Evolutionary conservation across 805 yeast species (phyloP), one percentile per base, ranked within the genome.

Genomic region (Starmerella lactis-condensi): DNA sequence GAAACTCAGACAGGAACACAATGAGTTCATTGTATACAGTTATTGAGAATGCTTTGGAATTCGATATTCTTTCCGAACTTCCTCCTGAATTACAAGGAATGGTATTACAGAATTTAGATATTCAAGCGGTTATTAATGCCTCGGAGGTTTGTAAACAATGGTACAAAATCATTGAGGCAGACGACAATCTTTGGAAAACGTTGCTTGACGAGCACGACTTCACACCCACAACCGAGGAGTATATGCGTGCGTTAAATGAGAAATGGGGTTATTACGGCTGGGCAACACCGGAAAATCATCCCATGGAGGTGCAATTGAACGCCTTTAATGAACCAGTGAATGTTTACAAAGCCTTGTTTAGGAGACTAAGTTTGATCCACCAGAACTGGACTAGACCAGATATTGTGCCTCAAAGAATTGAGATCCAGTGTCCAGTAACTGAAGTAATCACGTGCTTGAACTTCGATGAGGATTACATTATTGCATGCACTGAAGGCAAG

Each of bases 391-490:
- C 70, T 66, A 64, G 73, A 43, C 75, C 83, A 1, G 54, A 53
- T 14, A 75, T 66, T 47, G 60, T 56, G 30, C 95, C 96, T 1
- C 79, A 78, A 5, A 81, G 72, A 45, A 79, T 79, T 33, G 59
- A 68, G 17, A 44, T 45, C 24, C 37, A 33, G 21, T 38, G 47
- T 28, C 47, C 47, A 3, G 38, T 39, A 27, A 31, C 37, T 10
- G 72, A 72, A 45, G 91, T 85, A n/a, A 89, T 89, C 2, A 89
- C 98, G 1, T 89, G 96, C 48, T 59, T 89, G 38, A 94, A 83
- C 52, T 81, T 82, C 52, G 95, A 83, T 49, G 81, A 76, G 29
- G 83, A 82, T 41, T 74, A 72, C 47, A 75, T 89, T 32, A 76
- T 85, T 35, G 82, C 94, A 2, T 94, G 94, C 19, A 82, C 92